Base-by-base conservation (phyloP, 495 filamentous ascomycete genomes). In the Pseudevernia furfuracea region DNA sequence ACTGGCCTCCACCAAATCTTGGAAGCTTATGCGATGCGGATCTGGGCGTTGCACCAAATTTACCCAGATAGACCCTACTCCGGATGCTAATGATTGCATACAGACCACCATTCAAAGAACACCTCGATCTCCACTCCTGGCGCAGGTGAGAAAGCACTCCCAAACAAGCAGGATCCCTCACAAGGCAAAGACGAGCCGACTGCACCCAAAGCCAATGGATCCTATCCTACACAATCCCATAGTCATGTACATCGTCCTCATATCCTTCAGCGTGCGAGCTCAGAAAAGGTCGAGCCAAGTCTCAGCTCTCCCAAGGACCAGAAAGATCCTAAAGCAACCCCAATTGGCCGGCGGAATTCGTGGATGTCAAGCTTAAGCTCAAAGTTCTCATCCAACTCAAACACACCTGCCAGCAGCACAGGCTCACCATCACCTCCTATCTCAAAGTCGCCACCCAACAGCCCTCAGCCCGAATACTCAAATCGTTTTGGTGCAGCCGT, bases 291-390 rank as follows among this genome's bases (percentile, higher is more conserved):
- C 28, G 52, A 62, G 17, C 63, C 72, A 4, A 67, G 68, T 19
- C 68, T 71, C 21, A 58, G 60, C 21, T 28, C 72, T 32, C 69
- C 71, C 48, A 78, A 75, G 62, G 76, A 25, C 34, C 23, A 56
- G 12, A 71, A 68, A 53, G 68, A 73, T 49, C 67, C 74, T 4
- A 82, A 79, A 62, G 56, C 69, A 41, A 66, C 59, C 39, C 57
- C 43, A 71, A 76, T 1, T 77, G 80, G 60, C 43, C 79, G 91
- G 62, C 80, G 87, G 63, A 87, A 84, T 48, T 96, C 92, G 28
- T 98, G 93, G 93, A 89, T 98, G 64, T 90, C 89, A 38, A 95
- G 83, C 66, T 81, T 97, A 60, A 96, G 91, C 67, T 95, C 91
- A 64, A 97, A 94, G 71, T 96, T 98, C 76, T 91, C 90, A 11